Conservation (phyloP, 108 stramenopile genomes). For the Cylindrotheca fusiformis region DNA sequence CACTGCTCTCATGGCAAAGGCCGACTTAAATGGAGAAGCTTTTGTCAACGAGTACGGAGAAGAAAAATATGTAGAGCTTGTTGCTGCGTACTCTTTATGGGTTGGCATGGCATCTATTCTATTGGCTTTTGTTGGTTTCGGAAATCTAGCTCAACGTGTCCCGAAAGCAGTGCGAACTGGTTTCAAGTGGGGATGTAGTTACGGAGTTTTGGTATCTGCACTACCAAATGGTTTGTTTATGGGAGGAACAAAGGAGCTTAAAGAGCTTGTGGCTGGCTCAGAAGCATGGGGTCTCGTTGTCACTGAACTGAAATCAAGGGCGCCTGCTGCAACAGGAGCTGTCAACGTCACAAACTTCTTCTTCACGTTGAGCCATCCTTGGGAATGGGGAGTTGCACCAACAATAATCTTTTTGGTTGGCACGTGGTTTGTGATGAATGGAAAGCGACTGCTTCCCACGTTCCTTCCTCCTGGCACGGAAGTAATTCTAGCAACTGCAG, state of each 20-base stretch:
- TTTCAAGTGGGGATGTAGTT: conserved; percentile 86
- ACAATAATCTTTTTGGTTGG: conserved; percentile 59
- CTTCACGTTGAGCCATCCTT: conserved; percentile 58
- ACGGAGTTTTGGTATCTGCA: conserved; percentile 71
- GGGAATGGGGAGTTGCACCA: conserved; percentile 54
- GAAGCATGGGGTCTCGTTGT: conserved; percentile 32
- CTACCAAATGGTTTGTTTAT: conserved; percentile 70
- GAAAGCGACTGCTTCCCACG: conserved; percentile 49
- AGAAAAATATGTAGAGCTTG: conserved; percentile 68
- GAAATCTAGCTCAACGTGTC: conserved; percentile 53
- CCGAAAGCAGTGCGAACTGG: conserved; percentile 66
- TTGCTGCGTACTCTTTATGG: conserved; percentile 70
- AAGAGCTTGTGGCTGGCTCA: conserved; percentile 43
- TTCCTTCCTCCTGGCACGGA: conserved; percentile 74
- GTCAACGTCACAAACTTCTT: conserved; percentile 56
- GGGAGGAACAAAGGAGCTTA: conserved; percentile 45
- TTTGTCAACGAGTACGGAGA: conserved; percentile 73
- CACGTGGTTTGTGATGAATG: conserved; percentile 68
- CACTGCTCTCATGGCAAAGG: conserved; percentile 77
- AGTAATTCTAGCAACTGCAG: conserved; percentile 68
- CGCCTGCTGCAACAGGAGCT: conserved; percentile 63
- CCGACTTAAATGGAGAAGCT: conserved; percentile 67
- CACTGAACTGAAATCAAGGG: conserved; percentile 23
- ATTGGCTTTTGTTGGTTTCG: conserved; percentile 67
- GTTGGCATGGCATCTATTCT: conserved; percentile 64